Percentiles rank a stretch among this genome's conserved stretches.
Conservation (phyloP, 345 rosid genomes). For the Angophora floribunda region DNA sequence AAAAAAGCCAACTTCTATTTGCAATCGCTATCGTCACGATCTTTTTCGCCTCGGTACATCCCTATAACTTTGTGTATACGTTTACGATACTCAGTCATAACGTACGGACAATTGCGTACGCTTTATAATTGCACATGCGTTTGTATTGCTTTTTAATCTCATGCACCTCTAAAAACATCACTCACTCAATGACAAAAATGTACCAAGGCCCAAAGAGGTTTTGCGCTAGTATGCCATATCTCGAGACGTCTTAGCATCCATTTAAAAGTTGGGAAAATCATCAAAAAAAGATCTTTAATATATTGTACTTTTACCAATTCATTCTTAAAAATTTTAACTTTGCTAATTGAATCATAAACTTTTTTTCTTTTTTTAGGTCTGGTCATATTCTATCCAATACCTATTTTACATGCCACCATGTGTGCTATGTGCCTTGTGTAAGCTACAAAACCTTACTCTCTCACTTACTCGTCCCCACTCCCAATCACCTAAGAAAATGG, state of each 20-base stretch:
- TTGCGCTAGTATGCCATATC: background rate
- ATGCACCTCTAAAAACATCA: background rate
- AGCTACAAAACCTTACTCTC: too few relatives aligned
- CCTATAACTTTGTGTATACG: background rate
- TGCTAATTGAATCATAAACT: too few relatives aligned
- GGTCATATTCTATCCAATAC: too few relatives aligned
- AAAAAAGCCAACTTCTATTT: background rate
- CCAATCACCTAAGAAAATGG: too few relatives aligned
- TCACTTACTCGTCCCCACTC: too few relatives aligned
- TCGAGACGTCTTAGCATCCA: background rate
- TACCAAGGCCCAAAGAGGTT: background rate
- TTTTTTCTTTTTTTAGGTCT: too few relatives aligned
- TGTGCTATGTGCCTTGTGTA: too few relatives aligned
- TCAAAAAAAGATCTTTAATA: too few relatives aligned
- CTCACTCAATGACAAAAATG: background rate
- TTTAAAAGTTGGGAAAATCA: background rate
- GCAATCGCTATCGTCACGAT: background rate
- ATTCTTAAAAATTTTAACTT: too few relatives aligned
- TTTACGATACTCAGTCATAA: background rate
- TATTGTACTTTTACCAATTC: too few relatives aligned
- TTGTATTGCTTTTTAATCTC: background rate
- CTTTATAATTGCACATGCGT: background rate
- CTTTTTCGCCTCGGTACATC: background rate
- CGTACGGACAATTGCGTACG: background rate
- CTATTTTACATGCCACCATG: too few relatives aligned